Percentiles rank a stretch among this genome's conserved stretches.
These are phyloP conservation scores for Thecaphora frezii DNA, from an alignment of 1,284 basidiomycete genomes.

Conservation along the genomic window DNA sequence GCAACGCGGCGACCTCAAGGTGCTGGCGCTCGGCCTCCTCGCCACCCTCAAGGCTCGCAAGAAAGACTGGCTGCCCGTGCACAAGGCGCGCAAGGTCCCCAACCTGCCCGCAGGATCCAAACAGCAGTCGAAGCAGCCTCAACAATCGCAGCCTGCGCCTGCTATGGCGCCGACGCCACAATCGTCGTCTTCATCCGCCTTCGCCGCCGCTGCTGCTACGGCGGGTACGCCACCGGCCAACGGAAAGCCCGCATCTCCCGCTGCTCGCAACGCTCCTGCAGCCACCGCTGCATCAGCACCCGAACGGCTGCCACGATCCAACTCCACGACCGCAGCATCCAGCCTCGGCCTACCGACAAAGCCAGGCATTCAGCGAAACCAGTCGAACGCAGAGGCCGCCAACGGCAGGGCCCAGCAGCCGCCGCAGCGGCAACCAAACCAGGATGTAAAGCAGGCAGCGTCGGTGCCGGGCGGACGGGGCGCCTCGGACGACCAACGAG, in stretches of 20 bases:
- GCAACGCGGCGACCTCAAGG: slow-evolving; percentile 52
- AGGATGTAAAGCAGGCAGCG: background rate
- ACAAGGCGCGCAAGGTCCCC: slow-evolving; percentile 19
- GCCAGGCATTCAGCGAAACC: background rate
- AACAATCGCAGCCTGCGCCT: background rate
- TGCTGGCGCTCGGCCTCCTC: slow-evolving; percentile 52
- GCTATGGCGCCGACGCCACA: slow-evolving; percentile 1
- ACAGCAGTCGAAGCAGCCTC: slow-evolving; percentile 1
- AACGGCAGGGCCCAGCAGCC: background rate
- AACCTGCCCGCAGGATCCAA: slow-evolving; percentile 10
- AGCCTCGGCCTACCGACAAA: slow-evolving; percentile 2
- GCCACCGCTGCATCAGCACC: too few species aligned
- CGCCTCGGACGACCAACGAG: background rate
- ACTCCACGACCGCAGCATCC: slow-evolving; percentile 8
- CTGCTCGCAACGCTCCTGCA: too few species aligned
- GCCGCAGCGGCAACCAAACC: too few species aligned
- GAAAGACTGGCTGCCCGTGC: slow-evolving; percentile 38
- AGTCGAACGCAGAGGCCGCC: background rate
- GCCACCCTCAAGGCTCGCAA: slow-evolving; percentile 52
- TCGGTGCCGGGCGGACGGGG: background rate
- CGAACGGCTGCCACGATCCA: too few species aligned
- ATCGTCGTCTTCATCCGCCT: background rate
- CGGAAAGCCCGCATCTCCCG: too few species aligned
- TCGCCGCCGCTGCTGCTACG: slow-evolving; percentile 1
- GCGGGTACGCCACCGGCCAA: too few species aligned